Evolutionary conservation across 2,329 filamentous ascomycete genomes (phyloP), one percentile per base, ranked within the genome.

Genomic region (Paraphoma sp.): DNA sequence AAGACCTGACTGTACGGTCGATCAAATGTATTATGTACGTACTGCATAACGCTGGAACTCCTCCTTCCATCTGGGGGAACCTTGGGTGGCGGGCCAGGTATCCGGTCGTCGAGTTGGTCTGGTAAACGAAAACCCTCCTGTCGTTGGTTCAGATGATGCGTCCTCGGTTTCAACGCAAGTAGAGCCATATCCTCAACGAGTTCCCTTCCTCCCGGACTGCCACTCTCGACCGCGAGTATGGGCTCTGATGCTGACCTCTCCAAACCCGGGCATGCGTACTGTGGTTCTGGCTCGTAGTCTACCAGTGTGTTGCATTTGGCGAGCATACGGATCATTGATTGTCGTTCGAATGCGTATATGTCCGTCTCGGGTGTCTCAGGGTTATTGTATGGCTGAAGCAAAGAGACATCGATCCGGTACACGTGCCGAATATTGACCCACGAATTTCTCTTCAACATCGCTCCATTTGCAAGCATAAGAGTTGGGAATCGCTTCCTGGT

Each of bases 361-460:
- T 58, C 46, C 6, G 42, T 51, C 4, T 53, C 18, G 2, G 69
- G 67, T 1, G 52, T 66, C 11, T 70, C 64, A 8, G 68, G 62
- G 45, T 74, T 74, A 5, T 54, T 49, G 30, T 75, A 75, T 6
- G 62, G 36, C 30, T 57, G 63, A 18, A 77, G 55, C 28, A 65
- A 51, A 7, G 62, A 57, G 67, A 69, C 71, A 8, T 74, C 64
- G 47, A 75, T 70, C 40, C 68, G 68, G 59, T 76, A 76, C 1
- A 76, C 63, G 48, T 73, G 62, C 10, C 70, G 65, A 12, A 75
- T 65, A 43, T 76, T 74, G 29, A 75, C 72, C 50, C 74, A 75
- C 1, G 71, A 75, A 10, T 72, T 63, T 62, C 70, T 71, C 16
- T 67, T 66, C 30, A 77, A 56, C 1, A 51, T 56, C 1, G 65